Evolutionary conservation across 1,284 basidiomycete genomes (phyloP).

Genomic region (Sanghuangporus weigelae): DNA sequence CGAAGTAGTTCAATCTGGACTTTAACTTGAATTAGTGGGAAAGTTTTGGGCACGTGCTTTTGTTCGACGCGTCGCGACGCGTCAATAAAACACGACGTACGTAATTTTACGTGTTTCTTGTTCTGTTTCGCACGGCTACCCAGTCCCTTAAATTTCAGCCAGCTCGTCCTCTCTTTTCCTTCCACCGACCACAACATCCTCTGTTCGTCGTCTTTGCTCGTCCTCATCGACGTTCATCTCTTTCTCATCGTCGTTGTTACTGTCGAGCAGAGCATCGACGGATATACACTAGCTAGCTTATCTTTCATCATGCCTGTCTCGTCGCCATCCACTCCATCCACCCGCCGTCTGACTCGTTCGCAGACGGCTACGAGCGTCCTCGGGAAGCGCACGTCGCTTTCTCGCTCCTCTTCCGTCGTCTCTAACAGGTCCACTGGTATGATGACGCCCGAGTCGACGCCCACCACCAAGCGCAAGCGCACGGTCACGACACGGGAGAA

Average conservation of each 20-base stretch:
- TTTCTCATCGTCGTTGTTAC: background rate
- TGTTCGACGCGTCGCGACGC: constrained; percentile 4
- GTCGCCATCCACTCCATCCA: constrained; percentile 2
- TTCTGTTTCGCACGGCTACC: constrained; percentile 1
- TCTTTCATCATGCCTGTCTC: background rate
- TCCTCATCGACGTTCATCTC: background rate
- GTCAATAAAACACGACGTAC: background rate
- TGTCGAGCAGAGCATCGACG: background rate
- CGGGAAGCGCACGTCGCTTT: constrained; percentile 13
- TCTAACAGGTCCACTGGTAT: constrained; percentile 24
- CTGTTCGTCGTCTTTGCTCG: background rate
- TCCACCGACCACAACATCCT: background rate
- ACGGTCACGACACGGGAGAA: constrained; percentile 32
- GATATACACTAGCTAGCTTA: background rate
- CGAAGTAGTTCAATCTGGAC: background rate
- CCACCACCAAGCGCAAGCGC: constrained; percentile 58
- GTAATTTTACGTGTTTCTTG: constrained; percentile 2
- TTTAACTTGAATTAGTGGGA: background rate
- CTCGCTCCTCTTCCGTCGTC: constrained; percentile 12
- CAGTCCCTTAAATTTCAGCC: background rate
- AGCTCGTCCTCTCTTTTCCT: background rate
- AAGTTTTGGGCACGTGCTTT: background rate
- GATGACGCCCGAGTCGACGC: constrained; percentile 53
- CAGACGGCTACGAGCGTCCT: constrained; percentile 16
- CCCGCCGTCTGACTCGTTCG: constrained; percentile 14